Evolutionary conservation across 441 rosid species (phyloP).

Genomic region (Macaranga tanarius): DNA sequence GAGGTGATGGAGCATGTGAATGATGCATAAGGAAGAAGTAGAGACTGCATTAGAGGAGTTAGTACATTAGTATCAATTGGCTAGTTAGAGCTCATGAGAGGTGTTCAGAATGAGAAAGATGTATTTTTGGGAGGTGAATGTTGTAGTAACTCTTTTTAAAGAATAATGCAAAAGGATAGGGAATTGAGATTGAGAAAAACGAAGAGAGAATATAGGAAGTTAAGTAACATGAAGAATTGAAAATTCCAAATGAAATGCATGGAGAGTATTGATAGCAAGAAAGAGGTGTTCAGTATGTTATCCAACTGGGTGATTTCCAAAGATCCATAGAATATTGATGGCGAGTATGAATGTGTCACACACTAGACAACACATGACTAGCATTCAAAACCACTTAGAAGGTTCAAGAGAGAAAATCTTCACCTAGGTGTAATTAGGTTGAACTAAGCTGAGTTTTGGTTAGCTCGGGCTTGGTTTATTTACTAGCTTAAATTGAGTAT

Average conservation of each 20-base stretch:
- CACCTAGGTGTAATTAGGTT: too few relatives aligned
- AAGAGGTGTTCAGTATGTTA: background rate
- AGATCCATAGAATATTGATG: background rate
- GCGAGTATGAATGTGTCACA: too few relatives aligned
- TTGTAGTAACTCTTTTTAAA: background rate
- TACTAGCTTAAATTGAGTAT: too few relatives aligned
- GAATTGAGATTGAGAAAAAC: too few relatives aligned
- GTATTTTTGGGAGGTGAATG: background rate
- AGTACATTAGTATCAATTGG: background rate
- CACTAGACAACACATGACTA: too few relatives aligned
- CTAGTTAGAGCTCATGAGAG: background rate
- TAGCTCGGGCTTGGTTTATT: too few relatives aligned
- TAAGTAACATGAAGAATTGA: background rate
- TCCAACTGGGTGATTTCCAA: background rate
- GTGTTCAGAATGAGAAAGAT: background rate
- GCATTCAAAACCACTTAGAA: too few relatives aligned
- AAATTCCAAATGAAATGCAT: conserved; percentile 3
- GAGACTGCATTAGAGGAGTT: background rate
- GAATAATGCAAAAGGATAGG: background rate
- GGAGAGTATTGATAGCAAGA: background rate
- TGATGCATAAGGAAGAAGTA: background rate
- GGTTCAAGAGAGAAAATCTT: too few relatives aligned
- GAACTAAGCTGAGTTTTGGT: too few relatives aligned
- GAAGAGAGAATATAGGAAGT: too few relatives aligned
- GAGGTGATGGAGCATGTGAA: background rate